Evolutionary conservation across 176 grass and related monocot genomes (phyloP), one percentile per base, ranked within the genome.

Genomic region (Dactylis glomerata): DNA sequence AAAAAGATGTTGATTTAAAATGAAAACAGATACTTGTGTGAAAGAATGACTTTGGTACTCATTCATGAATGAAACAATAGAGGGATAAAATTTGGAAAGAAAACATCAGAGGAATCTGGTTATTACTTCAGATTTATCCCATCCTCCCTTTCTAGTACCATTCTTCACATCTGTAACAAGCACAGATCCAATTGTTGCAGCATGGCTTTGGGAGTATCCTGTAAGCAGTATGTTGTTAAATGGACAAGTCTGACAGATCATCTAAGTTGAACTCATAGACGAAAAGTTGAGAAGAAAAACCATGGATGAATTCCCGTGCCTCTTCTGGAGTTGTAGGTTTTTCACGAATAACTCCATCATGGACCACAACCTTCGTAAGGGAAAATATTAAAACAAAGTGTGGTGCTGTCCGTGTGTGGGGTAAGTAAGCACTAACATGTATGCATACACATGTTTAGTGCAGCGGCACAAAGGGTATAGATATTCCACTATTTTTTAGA

Each of bases 311-410:
- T 87, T 89, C 50, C 0, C 91, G 80, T 78, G 91, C 96, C 88
- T 98, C 93, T 81, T 95, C 89, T 83, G 89, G 83, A 34, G 86
- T 89, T 62, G 83, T 90, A 85, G 93, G 96, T 86, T 98, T 98
- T 89, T 98, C 96, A 76, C 96, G 95, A 87, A 98, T 95, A 64
- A 90, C 87, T 40, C 96, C 93, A 41, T 94, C 93, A 95, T 98
- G 93, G 28, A 98, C 36, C 52, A 98, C 96, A 88, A 98, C 93
- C 96, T 98, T 14, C 83, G 90, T 31, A 86, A 58, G 22, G 44
- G 87, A 17, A 84, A 79, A 46, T 26, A 62, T 57, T 40, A 80
- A 19, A 66, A 68, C 3, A 61, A 28, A 2, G 9, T 44, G 41
- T 10, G 9, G 9, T 9, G 28, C 76, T 34, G 56, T n/a, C n/a